These are phyloP conservation scores for Vitis hybrid DNA, from an alignment of 177 flowering plant genomes.

Conservation along the genomic window DNA sequence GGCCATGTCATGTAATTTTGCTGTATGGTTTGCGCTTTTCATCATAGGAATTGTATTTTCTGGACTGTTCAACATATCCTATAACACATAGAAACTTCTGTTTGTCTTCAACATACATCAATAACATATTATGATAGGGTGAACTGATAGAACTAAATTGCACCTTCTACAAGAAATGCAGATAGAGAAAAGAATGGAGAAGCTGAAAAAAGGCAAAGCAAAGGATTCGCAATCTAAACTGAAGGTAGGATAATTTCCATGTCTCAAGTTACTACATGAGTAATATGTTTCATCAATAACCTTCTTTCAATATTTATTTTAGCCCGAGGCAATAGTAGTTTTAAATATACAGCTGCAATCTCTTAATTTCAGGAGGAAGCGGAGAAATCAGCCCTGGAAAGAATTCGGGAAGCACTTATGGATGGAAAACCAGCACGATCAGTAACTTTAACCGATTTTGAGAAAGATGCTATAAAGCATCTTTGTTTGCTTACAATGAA, in stretches of 20 bases:
- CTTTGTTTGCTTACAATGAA: conserved; percentile 97
- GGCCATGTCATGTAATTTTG: too few species aligned
- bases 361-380: conserved; percentile 76
- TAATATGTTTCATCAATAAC: not conserved
- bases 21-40: too few species aligned
- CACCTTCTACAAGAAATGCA: conserved; percentile 53
- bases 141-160: conserved; percentile 39
- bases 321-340: not conserved
- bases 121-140: conserved; percentile 11
- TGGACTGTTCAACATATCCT: too few species aligned
- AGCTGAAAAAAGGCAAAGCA: conserved; percentile 79
- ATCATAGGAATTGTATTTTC: too few species aligned
- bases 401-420: conserved; percentile 73
- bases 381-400: conserved; percentile 82
- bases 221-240: conserved; percentile 78
- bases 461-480: conserved; percentile 81
- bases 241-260: conserved; percentile 49
- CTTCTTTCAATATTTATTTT: not conserved
- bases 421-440: conserved; percentile 98
- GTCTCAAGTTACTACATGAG: not conserved
- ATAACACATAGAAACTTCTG: not conserved
- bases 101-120: not conserved
- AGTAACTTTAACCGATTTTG: conserved; percentile 70
- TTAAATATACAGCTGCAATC: not conserved
- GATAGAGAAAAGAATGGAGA: conserved; percentile 97